A percentile compares a stretch with the other conserved stretches of the same genome.
Conservation (phyloP, 805 yeast genomes). For the Schizosaccharomyces osmophilus region DNA sequence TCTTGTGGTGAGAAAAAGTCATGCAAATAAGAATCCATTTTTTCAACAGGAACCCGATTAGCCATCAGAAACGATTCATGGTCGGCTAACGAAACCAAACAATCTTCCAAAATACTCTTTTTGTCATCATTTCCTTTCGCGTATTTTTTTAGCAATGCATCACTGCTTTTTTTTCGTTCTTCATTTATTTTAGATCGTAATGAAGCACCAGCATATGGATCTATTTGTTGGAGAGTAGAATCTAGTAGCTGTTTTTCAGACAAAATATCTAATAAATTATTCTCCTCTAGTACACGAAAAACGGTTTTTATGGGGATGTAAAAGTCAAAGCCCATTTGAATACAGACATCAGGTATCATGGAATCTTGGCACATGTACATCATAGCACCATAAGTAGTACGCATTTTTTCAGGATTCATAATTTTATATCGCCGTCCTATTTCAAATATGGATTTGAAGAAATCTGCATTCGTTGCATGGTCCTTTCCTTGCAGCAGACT, state of each 20-base stretch:
- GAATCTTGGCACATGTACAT: conserved; percentile 67
- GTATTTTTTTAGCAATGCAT: conserved; percentile 28
- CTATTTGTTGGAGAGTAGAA: not conserved
- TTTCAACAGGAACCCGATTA: conserved; percentile 40
- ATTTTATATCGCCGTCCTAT: conserved; percentile 61
- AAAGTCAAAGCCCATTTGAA: conserved; percentile 50
- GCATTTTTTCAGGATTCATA: conserved; percentile 64
- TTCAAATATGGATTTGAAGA: conserved; percentile 51
- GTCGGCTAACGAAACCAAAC: conserved; percentile 55
- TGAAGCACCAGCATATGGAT: conserved; percentile 35
- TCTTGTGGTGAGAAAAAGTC: conserved; percentile 19
- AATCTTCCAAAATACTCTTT: conserved; percentile 40
- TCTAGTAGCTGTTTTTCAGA: conserved; percentile 29
- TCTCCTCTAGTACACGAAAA: conserved; percentile 20
- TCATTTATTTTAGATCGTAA: conserved; percentile 31
- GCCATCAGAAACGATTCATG: conserved; percentile 47
- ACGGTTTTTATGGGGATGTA: conserved; percentile 52
- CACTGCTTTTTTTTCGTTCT: conserved; percentile 41
- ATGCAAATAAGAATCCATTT: conserved; percentile 31
- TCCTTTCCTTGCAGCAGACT: conserved; percentile 38
- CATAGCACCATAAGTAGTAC: conserved; percentile 54
- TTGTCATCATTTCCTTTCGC: conserved; percentile 15
- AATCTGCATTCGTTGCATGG: conserved; percentile 42
- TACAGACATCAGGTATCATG: conserved; percentile 40
- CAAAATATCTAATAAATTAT: conserved; percentile 20